These are phyloP conservation scores for Aspergillus sp. DNA, from an alignment of 2,329 filamentous ascomycete genomes.

Conservation along the genomic window DNA sequence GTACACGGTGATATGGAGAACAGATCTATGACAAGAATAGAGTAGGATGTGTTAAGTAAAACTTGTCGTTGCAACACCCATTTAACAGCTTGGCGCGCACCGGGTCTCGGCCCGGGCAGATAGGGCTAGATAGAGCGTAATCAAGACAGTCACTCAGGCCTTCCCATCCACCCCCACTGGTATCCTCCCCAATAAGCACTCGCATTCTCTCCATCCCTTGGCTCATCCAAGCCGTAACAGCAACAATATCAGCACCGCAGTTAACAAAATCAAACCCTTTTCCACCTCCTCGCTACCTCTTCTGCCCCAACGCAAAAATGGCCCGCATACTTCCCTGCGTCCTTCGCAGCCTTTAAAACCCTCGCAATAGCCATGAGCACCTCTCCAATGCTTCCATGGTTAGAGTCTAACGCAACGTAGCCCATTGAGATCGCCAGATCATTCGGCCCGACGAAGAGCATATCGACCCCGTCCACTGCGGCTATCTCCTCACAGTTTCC, in stretches of 20 bases:
- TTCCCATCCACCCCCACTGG: background rate
- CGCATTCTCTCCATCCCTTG: background rate
- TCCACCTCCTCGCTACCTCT: background rate
- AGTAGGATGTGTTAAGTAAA: background rate
- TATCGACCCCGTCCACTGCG: background rate
- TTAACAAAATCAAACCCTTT: slow-evolving; percentile 15
- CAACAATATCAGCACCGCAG: slow-evolving; percentile 10
- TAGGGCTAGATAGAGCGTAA: background rate
- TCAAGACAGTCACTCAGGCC: background rate
- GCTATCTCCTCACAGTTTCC: background rate
- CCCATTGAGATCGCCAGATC: background rate
- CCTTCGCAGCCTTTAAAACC: background rate
- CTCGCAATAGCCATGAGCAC: background rate
- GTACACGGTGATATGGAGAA: background rate
- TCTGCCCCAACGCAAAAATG: slow-evolving; percentile 12
- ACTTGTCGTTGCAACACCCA: background rate
- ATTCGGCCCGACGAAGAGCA: background rate
- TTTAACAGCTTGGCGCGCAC: background rate
- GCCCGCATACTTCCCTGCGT: slow-evolving; percentile 8
- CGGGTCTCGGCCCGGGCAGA: slow-evolving; percentile 1
- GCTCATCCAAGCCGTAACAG: slow-evolving; percentile 4
- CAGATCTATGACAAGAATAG: background rate
- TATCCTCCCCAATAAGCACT: background rate
- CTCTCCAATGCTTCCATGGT: background rate
- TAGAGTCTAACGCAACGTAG: background rate